Conservation (phyloP, 2,329 filamentous ascomycete genomes). For the Blumeriella jaapii region DNA sequence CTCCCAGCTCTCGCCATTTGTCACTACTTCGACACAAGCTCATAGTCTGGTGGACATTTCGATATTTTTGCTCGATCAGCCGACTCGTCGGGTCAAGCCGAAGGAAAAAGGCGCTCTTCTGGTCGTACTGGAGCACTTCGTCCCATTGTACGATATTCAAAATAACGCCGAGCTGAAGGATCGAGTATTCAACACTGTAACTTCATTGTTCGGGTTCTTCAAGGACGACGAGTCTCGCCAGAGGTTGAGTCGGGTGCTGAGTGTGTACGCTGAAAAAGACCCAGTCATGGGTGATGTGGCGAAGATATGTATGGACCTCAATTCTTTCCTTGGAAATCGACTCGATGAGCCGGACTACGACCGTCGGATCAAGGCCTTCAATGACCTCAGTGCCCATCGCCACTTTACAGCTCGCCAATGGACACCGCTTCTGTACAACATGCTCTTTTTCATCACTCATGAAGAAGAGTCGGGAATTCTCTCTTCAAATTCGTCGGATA, state of each 20-base stretch:
- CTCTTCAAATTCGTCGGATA: constrained; percentile 66
- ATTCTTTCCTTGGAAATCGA: constrained; percentile 60
- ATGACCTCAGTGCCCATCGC: constrained; percentile 52
- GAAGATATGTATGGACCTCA: constrained; percentile 63
- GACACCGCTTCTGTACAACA: constrained; percentile 79
- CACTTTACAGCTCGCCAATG: constrained; percentile 65
- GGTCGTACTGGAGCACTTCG: constrained; percentile 68
- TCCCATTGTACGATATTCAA: constrained; percentile 50
- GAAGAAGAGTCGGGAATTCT: constrained; percentile 83
- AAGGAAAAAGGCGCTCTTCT: constrained; percentile 74
- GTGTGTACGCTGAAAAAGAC: constrained; percentile 57
- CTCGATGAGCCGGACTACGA: constrained; percentile 87
- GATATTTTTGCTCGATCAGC: constrained; percentile 71
- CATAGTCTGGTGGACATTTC: constrained; percentile 70
- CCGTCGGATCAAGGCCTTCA: constrained; percentile 66
- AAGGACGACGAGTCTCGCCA: constrained; percentile 68
- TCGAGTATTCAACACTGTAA: constrained; percentile 61
- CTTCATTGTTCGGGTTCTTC: constrained; percentile 82
- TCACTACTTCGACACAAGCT: constrained; percentile 57
- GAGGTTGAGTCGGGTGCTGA: constrained; percentile 61
- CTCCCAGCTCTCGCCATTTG: constrained; percentile 61
- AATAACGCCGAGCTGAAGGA: constrained; percentile 46
- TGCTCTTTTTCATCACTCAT: constrained; percentile 75
- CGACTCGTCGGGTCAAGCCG: constrained; percentile 70
- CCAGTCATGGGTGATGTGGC: constrained; percentile 50